Evolutionary conservation across 768 basidiomycete species (phyloP).

Genomic region (Lanmaoa rubissima): DNA sequence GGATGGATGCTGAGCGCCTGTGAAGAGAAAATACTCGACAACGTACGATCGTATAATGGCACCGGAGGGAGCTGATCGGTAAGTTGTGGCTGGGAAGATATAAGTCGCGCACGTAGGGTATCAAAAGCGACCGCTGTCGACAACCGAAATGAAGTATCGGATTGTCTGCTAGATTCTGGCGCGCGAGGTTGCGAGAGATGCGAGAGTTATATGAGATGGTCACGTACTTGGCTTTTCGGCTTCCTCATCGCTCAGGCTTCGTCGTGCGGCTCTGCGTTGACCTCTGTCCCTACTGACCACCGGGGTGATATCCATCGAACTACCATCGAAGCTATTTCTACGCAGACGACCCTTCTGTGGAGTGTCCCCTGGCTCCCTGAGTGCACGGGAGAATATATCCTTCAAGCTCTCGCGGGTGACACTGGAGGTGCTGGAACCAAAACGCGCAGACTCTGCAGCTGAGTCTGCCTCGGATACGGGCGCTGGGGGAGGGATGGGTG

Average conservation of each 20-base stretch:
- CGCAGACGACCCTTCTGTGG: conserved; percentile 53
- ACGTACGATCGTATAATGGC: conserved; percentile 38
- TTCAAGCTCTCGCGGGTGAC: conserved; percentile 57
- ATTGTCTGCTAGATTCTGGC: conserved; percentile 26
- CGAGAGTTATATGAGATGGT: conserved; percentile 5
- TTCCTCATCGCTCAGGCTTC: conserved; percentile 70
- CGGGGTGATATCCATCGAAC: conserved; percentile 59
- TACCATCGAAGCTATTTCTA: conserved; percentile 58
- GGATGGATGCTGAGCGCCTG: conserved; percentile 1
- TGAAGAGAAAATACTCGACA: neutral
- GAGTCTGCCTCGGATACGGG: conserved; percentile 31
- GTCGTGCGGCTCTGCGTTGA: conserved; percentile 49
- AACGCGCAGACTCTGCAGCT: conserved; percentile 5
- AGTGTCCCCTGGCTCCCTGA: conserved; percentile 62
- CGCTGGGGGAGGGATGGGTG: conserved; percentile 25
- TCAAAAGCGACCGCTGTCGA: conserved; percentile 49
- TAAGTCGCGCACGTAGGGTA: conserved; percentile 45
- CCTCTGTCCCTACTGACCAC: conserved; percentile 40
- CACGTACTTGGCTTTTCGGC: conserved; percentile 53
- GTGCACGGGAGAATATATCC: conserved; percentile 63
- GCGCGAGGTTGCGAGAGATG: conserved; percentile 3
- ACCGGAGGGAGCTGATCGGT: conserved; percentile 36
- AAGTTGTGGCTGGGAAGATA: conserved; percentile 36
- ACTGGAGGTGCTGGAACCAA: conserved; percentile 39
- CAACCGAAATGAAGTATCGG: conserved; percentile 39